Conservation (phyloP, 768 basidiomycete species). For the Termitomyces sp. region DNA sequence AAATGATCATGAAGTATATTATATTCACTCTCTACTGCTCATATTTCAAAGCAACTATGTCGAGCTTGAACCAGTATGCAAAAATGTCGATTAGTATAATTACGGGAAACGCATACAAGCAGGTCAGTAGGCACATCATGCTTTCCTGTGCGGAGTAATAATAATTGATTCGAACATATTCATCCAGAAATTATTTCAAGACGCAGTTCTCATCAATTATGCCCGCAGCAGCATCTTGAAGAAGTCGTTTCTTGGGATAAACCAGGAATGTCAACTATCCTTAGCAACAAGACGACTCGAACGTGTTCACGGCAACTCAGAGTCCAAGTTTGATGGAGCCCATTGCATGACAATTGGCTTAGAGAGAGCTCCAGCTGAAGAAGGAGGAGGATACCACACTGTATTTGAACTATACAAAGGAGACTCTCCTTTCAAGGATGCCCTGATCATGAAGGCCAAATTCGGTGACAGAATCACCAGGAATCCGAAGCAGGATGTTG, state of each 20-base stretch:
- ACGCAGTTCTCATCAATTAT: not conserved
- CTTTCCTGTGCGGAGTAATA: not conserved
- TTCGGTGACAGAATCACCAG: no score
- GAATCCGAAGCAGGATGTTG: no score
- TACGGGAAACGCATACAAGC: not conserved
- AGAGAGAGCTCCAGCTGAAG: not conserved
- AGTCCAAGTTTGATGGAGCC: not conserved
- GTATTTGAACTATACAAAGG: no score
- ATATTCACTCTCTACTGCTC: not conserved
- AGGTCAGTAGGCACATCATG: not conserved
- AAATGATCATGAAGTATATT: not conserved
- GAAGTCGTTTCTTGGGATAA: not conserved
- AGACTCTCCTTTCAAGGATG: no score
- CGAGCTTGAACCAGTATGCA: not conserved
- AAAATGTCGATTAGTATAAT: not conserved
- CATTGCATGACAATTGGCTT: not conserved
- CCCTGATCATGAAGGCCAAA: no score
- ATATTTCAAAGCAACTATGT: not conserved
- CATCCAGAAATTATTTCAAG: not conserved
- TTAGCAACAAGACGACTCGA: not conserved
- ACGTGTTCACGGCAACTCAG: not conserved
- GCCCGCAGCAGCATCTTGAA: not conserved
- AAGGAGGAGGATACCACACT: slow-evolving; percentile 27
- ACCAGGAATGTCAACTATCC: not conserved
- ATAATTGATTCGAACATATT: not conserved